Evolutionary conservation across 176 grass and related monocot genomes (phyloP).

Genomic region (Eleusine coracana): DNA sequence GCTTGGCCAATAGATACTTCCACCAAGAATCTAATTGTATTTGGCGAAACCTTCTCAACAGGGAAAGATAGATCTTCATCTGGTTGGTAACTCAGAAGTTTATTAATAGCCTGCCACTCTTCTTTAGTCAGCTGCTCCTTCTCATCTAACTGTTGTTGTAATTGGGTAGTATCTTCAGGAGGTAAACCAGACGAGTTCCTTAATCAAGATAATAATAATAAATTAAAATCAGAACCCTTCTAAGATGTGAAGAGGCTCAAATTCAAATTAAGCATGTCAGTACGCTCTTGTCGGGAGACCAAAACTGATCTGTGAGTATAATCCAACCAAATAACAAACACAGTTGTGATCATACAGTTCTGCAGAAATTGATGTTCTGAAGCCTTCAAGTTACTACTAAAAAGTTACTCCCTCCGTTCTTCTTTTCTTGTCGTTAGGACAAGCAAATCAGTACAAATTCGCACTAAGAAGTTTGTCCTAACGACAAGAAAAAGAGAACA

Average conservation of each 20-base stretch:
- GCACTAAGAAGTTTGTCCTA: slow-evolving; percentile 33
- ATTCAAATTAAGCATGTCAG: neutral
- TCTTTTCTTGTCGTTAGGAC: neutral
- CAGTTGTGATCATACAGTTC: neutral
- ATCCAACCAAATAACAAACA: slow-evolving; percentile 28
- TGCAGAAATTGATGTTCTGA: neutral
- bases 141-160: slow-evolving; percentile 63
- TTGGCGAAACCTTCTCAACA: slow-evolving; percentile 59
- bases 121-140: slow-evolving; percentile 87
- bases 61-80: slow-evolving; percentile 70
- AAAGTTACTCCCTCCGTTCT: neutral
- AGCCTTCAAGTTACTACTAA: neutral
- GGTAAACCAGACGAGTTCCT: slow-evolving; percentile 55
- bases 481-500: too few relatives aligned
- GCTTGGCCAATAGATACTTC: slow-evolving; percentile 92
- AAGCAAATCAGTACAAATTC: neutral
- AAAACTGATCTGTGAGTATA: neutral
- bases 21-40: slow-evolving; percentile 67
- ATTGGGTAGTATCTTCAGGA: slow-evolving; percentile 46
- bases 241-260: neutral
- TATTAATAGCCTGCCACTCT: slow-evolving; percentile 97
- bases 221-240: neutral
- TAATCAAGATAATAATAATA: slow-evolving; percentile 26
- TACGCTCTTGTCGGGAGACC: slow-evolving; percentile 10
- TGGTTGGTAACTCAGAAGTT: slow-evolving; percentile 83